These are phyloP conservation scores for Brassica carinata DNA, from an alignment of 345 rosid species.

Conservation along the genomic window DNA sequence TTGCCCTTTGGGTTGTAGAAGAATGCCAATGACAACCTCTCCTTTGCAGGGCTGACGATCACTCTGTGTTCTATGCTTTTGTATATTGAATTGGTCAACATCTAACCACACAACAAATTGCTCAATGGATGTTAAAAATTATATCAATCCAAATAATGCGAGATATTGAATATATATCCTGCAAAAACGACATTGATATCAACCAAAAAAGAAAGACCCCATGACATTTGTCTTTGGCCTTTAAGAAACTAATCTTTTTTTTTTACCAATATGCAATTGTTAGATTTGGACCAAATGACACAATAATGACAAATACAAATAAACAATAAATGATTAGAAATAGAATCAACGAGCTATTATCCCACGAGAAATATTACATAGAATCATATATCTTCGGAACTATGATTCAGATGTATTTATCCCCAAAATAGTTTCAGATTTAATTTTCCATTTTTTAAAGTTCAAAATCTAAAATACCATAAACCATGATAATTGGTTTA, in stretches of 20 bases:
- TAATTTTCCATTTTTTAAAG: too few relatives aligned
- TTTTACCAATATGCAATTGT: neutral
- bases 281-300: neutral
- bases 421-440: too few relatives aligned
- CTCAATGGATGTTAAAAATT: neutral
- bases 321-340: too few relatives aligned
- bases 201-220: neutral
- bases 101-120: slow-evolving; percentile 42
- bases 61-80: slow-evolving; percentile 93
- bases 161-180: neutral
- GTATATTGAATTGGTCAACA: slow-evolving; percentile 79
- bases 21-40: slow-evolving; percentile 80
- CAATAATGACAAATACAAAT: neutral
- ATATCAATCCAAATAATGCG: neutral
- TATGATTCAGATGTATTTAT: too few relatives aligned
- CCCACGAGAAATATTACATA: too few relatives aligned
- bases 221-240: neutral
- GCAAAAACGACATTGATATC: neutral
- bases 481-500: too few relatives aligned
- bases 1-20: slow-evolving; percentile 90
- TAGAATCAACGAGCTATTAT: too few relatives aligned
- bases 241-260: neutral
- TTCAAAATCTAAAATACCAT: too few relatives aligned
- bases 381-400: too few relatives aligned
- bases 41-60: slow-evolving; percentile 58